Evolutionary conservation across 345 rosid genomes (phyloP), one percentile per base, ranked within the genome.

Genomic region (Sonneratia caseolaris): DNA sequence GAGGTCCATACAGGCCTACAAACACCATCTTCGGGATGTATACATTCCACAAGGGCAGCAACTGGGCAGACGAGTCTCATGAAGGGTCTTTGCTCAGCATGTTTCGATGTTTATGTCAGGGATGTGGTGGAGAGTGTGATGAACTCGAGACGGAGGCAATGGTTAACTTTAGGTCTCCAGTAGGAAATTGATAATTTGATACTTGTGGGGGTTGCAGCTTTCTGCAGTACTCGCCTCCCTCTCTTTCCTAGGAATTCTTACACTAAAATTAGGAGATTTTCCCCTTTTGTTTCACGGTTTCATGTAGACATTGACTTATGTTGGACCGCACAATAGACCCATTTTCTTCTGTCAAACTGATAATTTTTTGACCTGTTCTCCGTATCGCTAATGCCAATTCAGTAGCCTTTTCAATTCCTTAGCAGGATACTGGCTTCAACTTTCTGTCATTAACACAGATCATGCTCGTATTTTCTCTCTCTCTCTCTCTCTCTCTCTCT

Each of bases 141-240:
- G 87, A 93, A 95, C 69, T 81, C 88, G 3, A 89, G 88, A 74
- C 77, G 79, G 19, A 91, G 70, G 3, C 68, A 76, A 71, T 90
- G 97, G 95, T 79, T 94, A 77, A 86, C 94, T 47, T 86, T 91
- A 86, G 93, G 93, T 72, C 91, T 91, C 70, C 88, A 91, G 79
- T 49, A 53, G 71, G 57, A 18, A 19, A 38, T 42, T 37, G 27
- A 66, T 40, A 3, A 19, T 9, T 11, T 18, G 49, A 68, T 22
- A 21, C 27, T 8, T 1, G 35, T 18, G 11, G 70, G 55, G 70
- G 8, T 68, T 43, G 37, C 66, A 62, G 38, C 66, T 27, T 5
- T 62, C 38, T 14, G 38, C 66, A 32, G 66, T 18, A 3, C 38
- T 62, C 32, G 38, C 38, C 38, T 24, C 7, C 27, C 66, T 18